These are phyloP conservation scores for Orbilia ellipsospora DNA, from an alignment of 2,329 filamentous ascomycete species.

Conservation along the genomic window DNA sequence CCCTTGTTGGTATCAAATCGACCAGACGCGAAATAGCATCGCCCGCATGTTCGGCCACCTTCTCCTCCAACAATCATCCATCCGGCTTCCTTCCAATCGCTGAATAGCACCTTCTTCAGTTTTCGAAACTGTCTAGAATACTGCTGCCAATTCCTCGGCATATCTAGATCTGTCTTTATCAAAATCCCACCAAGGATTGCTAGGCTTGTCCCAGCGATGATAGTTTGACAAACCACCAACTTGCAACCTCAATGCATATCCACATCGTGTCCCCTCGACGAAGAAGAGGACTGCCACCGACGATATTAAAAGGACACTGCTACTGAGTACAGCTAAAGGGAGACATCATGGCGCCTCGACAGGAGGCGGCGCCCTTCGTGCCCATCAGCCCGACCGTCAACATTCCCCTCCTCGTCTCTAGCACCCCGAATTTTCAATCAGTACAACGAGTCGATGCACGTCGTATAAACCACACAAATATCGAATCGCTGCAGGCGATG, in stretches of 20 bases:
- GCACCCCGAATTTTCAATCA: slow-evolving; percentile 85
- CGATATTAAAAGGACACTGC: slow-evolving; percentile 5
- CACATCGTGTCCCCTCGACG: slow-evolving; percentile 12
- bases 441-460: slow-evolving; percentile 81
- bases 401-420: slow-evolving; percentile 78
- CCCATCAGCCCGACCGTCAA: slow-evolving; percentile 89
- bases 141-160: too few relatives aligned
- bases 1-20: too few relatives aligned
- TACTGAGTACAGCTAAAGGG: slow-evolving; percentile 17
- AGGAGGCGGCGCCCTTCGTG: slow-evolving; percentile 71
- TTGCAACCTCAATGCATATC: slow-evolving; percentile 15
- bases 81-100: too few relatives aligned
- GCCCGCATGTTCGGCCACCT: too few relatives aligned
- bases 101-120: too few relatives aligned
- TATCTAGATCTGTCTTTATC: too few relatives aligned
- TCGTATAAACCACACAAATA: slow-evolving; percentile 79
- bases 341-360: slow-evolving; percentile 44
- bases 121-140: too few relatives aligned
- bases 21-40: too few relatives aligned
- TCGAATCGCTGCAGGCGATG: slow-evolving; percentile 85
- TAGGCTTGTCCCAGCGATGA: too few relatives aligned
- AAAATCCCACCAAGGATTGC: too few relatives aligned
- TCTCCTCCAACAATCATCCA: too few relatives aligned
- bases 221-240: background rate
- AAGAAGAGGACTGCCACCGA: too few relatives aligned